These are phyloP conservation scores for Obelidium mucronatum DNA, from an alignment of 192 early-diverging fungal species.

Conservation along the genomic window DNA sequence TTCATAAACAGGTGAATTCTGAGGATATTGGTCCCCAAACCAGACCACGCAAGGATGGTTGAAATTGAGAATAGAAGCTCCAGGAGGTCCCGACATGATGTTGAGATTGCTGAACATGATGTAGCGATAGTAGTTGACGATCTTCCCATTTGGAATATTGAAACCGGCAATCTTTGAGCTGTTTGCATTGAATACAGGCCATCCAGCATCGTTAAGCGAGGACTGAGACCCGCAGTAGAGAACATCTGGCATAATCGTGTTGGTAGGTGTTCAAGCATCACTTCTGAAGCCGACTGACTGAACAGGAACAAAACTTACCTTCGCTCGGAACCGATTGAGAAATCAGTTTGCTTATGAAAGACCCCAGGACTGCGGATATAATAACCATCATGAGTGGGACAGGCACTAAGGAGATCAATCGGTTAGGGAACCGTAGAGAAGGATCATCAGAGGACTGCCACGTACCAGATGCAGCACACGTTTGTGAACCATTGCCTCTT, in stretches of 20 bases:
- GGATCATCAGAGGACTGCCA: background rate
- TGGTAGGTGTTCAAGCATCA: constrained; percentile 12
- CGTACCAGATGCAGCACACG: constrained; percentile 28
- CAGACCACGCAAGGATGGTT: constrained; percentile 10
- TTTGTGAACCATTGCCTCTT: constrained; percentile 8
- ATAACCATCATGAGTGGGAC: no score
- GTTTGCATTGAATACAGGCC: constrained; percentile 39
- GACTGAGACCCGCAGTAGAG: constrained; percentile 44
- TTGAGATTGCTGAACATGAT: background rate
- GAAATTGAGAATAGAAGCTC: background rate
- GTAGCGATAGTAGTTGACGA: background rate
- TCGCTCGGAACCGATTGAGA: constrained; percentile 7
- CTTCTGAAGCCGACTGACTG: background rate
- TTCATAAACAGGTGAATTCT: constrained; percentile 15
- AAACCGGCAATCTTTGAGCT: background rate
- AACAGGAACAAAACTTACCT: constrained; percentile 1
- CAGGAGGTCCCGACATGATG: background rate
- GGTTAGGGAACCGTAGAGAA: constrained; percentile 20
- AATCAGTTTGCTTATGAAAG: constrained; percentile 49
- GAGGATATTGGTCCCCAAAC: constrained; percentile 22
- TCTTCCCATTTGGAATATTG: background rate
- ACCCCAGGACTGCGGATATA: constrained; percentile 61
- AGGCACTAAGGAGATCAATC: constrained; percentile 65
- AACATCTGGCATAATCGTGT: no score
- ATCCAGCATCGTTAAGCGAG: constrained; percentile 35